phyloP scores from a whole-genome alignment of 768 basidiomycete genomes.

The Hypsizygus marmoreus region DNA sequence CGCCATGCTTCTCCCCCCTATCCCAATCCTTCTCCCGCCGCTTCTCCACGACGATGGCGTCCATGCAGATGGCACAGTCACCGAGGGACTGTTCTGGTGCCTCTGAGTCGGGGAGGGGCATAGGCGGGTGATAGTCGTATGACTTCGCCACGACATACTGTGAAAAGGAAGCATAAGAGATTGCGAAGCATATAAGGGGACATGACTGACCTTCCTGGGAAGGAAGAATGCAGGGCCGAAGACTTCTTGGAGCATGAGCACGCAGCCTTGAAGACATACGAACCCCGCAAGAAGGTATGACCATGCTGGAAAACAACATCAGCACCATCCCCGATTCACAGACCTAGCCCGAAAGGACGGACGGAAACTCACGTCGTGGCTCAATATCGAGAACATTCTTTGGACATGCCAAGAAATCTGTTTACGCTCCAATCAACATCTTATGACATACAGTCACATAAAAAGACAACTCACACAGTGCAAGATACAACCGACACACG shows the following conservation, averaged over 20 bases:
- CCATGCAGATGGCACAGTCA: slow-evolving; percentile 95
- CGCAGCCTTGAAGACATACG: slow-evolving; percentile 59
- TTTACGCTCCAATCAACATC: slow-evolving; percentile 6
- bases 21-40: slow-evolving; percentile 33
- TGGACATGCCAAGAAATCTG: slow-evolving; percentile 84
- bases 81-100: slow-evolving; percentile 75
- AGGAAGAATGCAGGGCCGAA: slow-evolving; percentile 87
- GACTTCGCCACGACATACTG: slow-evolving; percentile 62
- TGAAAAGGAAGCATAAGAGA: slow-evolving; percentile 1
- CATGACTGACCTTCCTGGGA: slow-evolving; percentile 61
- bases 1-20: slow-evolving; percentile 35
- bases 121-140: slow-evolving; percentile 85
- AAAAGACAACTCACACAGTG: slow-evolving; percentile 61
- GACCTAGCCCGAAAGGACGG: slow-evolving; percentile 6
- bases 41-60: slow-evolving; percentile 65
- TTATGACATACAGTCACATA: background rate
- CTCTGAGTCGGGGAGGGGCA: slow-evolving; percentile 74
- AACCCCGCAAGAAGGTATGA: slow-evolving; percentile 59
- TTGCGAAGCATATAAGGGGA: background rate
- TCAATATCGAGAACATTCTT: slow-evolving; percentile 85
- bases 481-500: slow-evolving; percentile 65
- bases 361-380: slow-evolving; percentile 57
- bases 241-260: slow-evolving; percentile 72
- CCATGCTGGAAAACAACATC: slow-evolving; percentile 64
- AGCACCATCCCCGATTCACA: background rate